A percentile compares a stretch with the other conserved stretches of the same genome.
phyloP scores from a whole-genome alignment of 2,329 filamentous ascomycete species.

The Fusarium haematococcum region DNA sequence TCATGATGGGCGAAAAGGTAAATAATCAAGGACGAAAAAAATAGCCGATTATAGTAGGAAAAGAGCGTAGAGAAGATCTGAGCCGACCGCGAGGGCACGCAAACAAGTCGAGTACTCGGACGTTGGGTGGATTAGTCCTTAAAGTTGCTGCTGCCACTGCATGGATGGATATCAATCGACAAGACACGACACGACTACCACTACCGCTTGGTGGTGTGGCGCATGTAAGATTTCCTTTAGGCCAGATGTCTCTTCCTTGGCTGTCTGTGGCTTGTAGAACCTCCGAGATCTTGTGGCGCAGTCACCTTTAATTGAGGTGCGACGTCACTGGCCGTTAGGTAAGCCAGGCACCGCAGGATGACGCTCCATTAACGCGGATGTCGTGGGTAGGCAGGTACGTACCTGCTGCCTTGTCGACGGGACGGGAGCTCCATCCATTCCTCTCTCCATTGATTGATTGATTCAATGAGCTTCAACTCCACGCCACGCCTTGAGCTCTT shows the following conservation, averaged over 20 bases:
- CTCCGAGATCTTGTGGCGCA: neutral
- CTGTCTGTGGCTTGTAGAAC: conserved; percentile 14
- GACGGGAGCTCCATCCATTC: conserved; percentile 9
- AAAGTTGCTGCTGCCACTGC: neutral
- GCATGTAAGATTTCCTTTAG: conserved; percentile 28
- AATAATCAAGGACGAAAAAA: conserved; percentile 8
- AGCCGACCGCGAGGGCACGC: conserved; percentile 13
- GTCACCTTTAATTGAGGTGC: conserved; percentile 17
- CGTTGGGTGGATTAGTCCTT: conserved; percentile 4
- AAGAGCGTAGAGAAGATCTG: conserved; percentile 26
- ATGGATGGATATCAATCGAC: conserved; percentile 14
- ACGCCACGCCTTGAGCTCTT: conserved; percentile 20
- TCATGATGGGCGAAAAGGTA: conserved; percentile 53
- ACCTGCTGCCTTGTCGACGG: conserved; percentile 5
- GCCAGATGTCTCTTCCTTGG: conserved; percentile 31
- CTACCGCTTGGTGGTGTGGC: conserved; percentile 35
- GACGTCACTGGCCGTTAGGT: conserved; percentile 36
- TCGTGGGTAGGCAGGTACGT: conserved; percentile 21
- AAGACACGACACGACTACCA: conserved; percentile 25
- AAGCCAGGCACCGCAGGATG: conserved; percentile 46
- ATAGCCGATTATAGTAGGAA: conserved; percentile 9
- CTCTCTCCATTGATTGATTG: conserved; percentile 24
- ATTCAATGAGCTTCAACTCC: conserved; percentile 36
- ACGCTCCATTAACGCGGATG: conserved; percentile 28
- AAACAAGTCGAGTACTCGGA: neutral